Evolutionary conservation across 495 filamentous ascomycete genomes (phyloP).

Genomic region (Corynascus novoguineensis): DNA sequence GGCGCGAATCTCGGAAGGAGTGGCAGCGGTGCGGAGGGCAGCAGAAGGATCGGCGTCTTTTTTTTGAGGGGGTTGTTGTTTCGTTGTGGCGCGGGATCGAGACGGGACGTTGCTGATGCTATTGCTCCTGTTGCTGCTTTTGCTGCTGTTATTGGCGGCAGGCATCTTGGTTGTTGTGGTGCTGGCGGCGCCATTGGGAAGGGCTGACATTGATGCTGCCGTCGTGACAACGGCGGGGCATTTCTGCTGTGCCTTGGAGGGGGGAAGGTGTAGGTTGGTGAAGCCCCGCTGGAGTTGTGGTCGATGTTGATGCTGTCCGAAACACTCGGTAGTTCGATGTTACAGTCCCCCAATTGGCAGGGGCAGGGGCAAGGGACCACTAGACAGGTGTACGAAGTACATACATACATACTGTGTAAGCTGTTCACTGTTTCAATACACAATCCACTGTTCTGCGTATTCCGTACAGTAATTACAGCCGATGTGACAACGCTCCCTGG

Average conservation of each 20-base stretch:
- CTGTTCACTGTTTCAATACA: too few relatives aligned
- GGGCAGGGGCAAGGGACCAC: too few relatives aligned
- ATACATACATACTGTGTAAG: too few relatives aligned
- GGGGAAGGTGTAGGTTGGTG: background rate
- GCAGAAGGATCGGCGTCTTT: slow-evolving; percentile 21
- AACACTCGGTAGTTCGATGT: background rate
- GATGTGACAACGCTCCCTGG: too few relatives aligned
- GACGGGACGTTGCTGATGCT: slow-evolving; percentile 4
- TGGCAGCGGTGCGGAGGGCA: slow-evolving; percentile 61
- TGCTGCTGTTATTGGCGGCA: slow-evolving; percentile 15
- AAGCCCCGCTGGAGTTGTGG: background rate
- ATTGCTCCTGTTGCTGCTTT: slow-evolving; percentile 6
- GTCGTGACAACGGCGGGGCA: slow-evolving; percentile 29
- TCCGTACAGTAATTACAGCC: too few relatives aligned
- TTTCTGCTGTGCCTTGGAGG: slow-evolving; percentile 11
- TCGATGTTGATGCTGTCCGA: background rate
- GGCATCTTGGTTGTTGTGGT: slow-evolving; percentile 22
- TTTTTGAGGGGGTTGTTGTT: slow-evolving; percentile 1
- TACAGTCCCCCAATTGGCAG: too few relatives aligned
- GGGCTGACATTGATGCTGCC: slow-evolving; percentile 34
- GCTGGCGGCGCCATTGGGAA: slow-evolving; percentile 36
- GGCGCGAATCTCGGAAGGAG: slow-evolving; percentile 70
- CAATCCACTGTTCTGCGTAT: too few relatives aligned
- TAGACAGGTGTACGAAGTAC: too few relatives aligned
- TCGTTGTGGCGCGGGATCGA: slow-evolving; percentile 2